A percentile compares a stretch with the other conserved stretches of the same genome.
Evolutionary conservation across 1,284 basidiomycete genomes (phyloP).

Genomic region (Pholiota adiposa): DNA sequence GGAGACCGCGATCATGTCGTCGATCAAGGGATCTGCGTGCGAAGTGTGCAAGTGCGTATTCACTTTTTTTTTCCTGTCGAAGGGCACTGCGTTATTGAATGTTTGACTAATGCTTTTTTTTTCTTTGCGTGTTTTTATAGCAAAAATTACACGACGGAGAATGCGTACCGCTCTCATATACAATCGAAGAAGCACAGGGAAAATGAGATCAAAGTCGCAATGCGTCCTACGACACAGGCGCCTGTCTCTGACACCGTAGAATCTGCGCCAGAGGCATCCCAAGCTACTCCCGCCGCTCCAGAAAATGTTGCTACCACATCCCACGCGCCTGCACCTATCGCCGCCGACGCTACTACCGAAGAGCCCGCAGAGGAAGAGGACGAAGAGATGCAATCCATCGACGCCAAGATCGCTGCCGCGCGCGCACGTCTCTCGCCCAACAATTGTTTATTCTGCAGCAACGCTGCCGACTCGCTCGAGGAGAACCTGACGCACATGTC

Average conservation of each 20-base stretch:
- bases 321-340: conserved; percentile 2
- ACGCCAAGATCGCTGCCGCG: conserved; percentile 79
- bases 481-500: conserved; percentile 90
- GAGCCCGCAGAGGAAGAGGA: conserved; percentile 42
- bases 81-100: background rate
- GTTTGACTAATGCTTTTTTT: conserved; percentile 8
- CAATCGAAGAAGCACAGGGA: conserved; percentile 93
- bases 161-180: conserved; percentile 88
- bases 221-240: conserved; percentile 17
- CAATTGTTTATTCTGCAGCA: conserved; percentile 89
- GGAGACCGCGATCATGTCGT: conserved; percentile 74
- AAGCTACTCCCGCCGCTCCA: background rate
- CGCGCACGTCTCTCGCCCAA: conserved; percentile 64
- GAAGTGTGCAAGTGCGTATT: conserved; percentile 78
- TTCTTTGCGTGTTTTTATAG: conserved; percentile 46
- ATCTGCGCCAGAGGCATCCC: conserved; percentile 18
- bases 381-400: conserved; percentile 63
- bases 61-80: background rate
- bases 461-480: conserved; percentile 56
- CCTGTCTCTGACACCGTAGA: conserved; percentile 6
- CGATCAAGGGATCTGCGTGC: conserved; percentile 70
- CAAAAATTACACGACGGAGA: conserved; percentile 90
- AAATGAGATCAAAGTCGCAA: conserved; percentile 60
- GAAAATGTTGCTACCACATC: background rate
- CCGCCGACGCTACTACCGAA: conserved; percentile 1